Percentiles rank a stretch among this genome's conserved stretches.
These are phyloP conservation scores for Aspergillus affinis DNA, from an alignment of 495 filamentous ascomycete species.

Conservation along the genomic window DNA sequence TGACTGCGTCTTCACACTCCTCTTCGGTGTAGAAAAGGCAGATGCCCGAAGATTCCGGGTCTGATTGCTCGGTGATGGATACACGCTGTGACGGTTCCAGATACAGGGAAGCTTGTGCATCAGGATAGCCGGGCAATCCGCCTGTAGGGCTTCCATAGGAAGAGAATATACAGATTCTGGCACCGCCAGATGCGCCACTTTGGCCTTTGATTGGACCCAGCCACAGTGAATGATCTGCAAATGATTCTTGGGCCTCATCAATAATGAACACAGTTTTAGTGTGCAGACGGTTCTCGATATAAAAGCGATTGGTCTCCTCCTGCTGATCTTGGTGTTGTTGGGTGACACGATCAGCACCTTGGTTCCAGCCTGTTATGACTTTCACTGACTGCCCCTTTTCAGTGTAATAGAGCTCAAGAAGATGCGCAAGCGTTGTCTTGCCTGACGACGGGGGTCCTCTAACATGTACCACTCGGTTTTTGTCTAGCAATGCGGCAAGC, in stretches of 20 bases:
- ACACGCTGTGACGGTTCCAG: conserved; percentile 13
- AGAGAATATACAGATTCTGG: conserved; percentile 21
- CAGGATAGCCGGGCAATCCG: background rate
- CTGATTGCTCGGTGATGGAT: conserved; percentile 9
- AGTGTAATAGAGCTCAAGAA: conserved; percentile 10
- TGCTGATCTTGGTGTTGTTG: background rate
- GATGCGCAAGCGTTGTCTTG: conserved; percentile 14
- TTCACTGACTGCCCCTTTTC: background rate
- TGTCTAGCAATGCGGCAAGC: conserved; percentile 11
- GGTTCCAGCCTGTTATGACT: conserved; percentile 5
- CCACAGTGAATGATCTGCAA: conserved; percentile 16
- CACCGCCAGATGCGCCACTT: conserved; percentile 12
- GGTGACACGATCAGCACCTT: background rate
- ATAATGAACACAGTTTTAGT: conserved; percentile 18
- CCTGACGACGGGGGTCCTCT: conserved; percentile 14
- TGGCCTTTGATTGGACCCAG: conserved; percentile 19
- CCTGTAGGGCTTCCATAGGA: conserved; percentile 20
- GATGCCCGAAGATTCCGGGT: conserved; percentile 10
- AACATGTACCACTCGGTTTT: conserved; percentile 10
- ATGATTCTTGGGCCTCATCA: conserved; percentile 24
- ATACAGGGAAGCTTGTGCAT: conserved; percentile 4
- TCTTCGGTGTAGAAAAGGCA: conserved; percentile 19
- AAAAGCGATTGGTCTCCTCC: background rate
- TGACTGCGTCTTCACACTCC: conserved; percentile 20
- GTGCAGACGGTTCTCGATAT: conserved; percentile 1